Evolutionary conservation across 176 grass and related monocot species (phyloP), one percentile per base, ranked within the genome.

Genomic region (Urochloa ruziziensis): DNA sequence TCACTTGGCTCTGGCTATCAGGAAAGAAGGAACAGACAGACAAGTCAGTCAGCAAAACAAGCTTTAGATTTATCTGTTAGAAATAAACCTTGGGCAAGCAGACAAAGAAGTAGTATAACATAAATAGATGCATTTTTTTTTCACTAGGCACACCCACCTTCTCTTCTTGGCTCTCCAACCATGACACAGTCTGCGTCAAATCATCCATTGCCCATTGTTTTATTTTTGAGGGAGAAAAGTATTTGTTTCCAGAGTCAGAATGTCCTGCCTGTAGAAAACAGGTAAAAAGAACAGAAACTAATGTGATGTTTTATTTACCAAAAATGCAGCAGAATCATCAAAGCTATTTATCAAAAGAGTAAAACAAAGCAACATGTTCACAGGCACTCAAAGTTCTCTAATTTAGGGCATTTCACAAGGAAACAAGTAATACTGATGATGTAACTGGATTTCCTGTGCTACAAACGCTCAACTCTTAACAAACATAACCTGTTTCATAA

Each of bases 111-210:
- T n/a, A 0, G 2, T 11, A 2, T 3, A 73, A 25, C 62, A 57
- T 33, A 65, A 53, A 33, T 27, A 58, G 34, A 78, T 37, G 3
- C 42, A 14, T 10, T 62, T 62, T 61, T n/a, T 18, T 66, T 40
- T n/a, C n/a, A 35, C 29, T 68, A 44, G 37, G 53, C 44, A 57
- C 62, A 85, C 71, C 77, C 63, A 98, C 96, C 91, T 95, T 98
- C 58, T 93, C 93, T 77, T 98, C 93, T 90, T 95, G 93, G 82
- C 82, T 95, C 79, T 95, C 89, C 81, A 98, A 88, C 96, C 96
- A 98, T 61, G 89, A 93, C 27, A 95, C 59, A 34, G 96, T 95
- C 78, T 86, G 83, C 0, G 25, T 40, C 70, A 98, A 90, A 92
- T 98, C 96, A 91, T 95, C 76, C 11, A 70, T 69, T 24, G 93